Evolutionary conservation across 2,329 filamentous ascomycete species (phyloP), one percentile per base, ranked within the genome.

Genomic region (Hypoxylon sp.): DNA sequence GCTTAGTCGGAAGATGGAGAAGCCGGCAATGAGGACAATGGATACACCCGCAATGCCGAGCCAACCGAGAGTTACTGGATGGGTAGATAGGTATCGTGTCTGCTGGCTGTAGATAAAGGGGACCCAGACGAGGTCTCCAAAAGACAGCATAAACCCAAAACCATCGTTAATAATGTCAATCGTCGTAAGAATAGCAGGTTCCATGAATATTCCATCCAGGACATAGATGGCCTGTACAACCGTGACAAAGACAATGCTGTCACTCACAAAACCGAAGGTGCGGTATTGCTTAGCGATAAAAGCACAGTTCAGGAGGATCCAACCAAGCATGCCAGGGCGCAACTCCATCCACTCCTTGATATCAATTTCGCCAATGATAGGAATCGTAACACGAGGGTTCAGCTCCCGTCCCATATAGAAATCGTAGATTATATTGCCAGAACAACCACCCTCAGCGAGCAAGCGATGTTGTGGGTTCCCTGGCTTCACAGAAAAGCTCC

Each of bases 401-500:
- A 98, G 89, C 80, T 98, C 95, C 29, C 95, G 92, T 19, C 95
- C 95, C 72, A 98, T 98, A 82, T 94, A 98, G 90, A 94, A 98
- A 81, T 98, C 95, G 80, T 98, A 98, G 39, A 98, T 81, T 70
- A 94, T 83, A 80, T 97, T 98, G 64, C 94, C 94, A 1, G 89
- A 90, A 77, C 92, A 88, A 14, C 94, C 94, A 47, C 94, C 94
- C 1, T 89, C 88, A 0, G 94, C 94, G 6, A 98, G 86, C 78
- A 96, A 91, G 44, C 94, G 92, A 69, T 87, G 84, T 52, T 91
- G 86, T 11, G 86, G 84, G 78, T 97, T 93, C 47, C 88, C 90
- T n/a, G 89, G 81, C 78, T 92, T 92, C 71, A 97, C 92, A 59
- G 86, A 86, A 83, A 98, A 98, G 78, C 93, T 97, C 74, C 87